These are phyloP conservation scores for Trichoderma breve DNA, from an alignment of 2,329 filamentous ascomycete genomes.

Conservation along the genomic window DNA sequence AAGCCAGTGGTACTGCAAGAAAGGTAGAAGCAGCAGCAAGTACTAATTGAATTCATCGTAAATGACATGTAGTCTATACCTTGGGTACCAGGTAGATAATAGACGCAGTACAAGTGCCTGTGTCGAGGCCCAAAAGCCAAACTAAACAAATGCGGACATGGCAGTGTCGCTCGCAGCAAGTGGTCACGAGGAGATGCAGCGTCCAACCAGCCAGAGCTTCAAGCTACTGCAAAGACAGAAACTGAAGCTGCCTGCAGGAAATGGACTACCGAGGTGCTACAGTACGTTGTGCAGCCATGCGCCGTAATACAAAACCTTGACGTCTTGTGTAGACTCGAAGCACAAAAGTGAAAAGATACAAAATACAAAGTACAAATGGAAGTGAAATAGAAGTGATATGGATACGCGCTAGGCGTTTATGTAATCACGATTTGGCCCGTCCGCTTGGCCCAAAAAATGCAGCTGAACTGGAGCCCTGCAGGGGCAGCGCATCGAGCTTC, in stretches of 20 bases:
- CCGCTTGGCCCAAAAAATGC: not conserved
- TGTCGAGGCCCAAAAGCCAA: not conserved
- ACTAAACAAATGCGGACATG: not conserved
- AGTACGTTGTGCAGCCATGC: not conserved
- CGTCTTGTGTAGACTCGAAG: not conserved
- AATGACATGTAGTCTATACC: not conserved
- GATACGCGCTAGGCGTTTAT: not conserved
- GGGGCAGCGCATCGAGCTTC: slow-evolving; percentile 5
- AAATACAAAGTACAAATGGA: not conserved
- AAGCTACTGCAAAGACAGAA: not conserved
- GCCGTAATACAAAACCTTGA: not conserved
- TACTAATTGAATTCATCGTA: not conserved
- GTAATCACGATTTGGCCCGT: not conserved
- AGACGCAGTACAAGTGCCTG: not conserved
- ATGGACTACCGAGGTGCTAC: not conserved
- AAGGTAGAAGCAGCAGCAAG: not conserved
- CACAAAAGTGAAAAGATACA: not conserved
- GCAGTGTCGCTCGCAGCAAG: not conserved
- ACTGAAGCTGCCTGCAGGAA: not conserved
- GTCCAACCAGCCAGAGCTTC: not conserved
- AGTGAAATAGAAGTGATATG: not conserved
- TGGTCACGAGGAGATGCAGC: not conserved
- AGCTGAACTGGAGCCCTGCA: slow-evolving; percentile 13
- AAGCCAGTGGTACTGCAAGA: not conserved
- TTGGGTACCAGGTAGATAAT: not conserved